Percentiles rank a stretch among this genome's conserved stretches.
Evolutionary conservation across 305 asterid genomes (phyloP).

Genomic region (Fraxinus albicans): DNA sequence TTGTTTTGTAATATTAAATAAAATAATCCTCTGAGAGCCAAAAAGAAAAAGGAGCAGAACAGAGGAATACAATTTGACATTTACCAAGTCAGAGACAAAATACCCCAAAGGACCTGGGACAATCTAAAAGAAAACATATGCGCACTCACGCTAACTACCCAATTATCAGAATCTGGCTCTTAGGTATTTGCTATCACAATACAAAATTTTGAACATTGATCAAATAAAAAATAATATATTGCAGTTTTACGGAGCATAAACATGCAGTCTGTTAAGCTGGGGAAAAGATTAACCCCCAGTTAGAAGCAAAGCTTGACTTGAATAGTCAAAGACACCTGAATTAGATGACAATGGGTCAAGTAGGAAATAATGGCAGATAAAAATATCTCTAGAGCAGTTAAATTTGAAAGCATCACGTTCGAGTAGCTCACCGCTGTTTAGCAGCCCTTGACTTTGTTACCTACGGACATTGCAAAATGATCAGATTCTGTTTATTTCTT

Average conservation of each 20-base stretch:
- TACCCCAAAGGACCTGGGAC: not conserved
- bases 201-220: not conserved
- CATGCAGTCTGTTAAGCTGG: not conserved
- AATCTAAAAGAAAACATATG: not conserved
- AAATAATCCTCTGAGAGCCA: not conserved
- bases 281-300: not conserved
- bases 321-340: not conserved
- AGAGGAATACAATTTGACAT: not conserved
- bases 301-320: not conserved
- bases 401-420: slow-evolving; percentile 1
- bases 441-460: slow-evolving; percentile 43
- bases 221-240: not conserved
- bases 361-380: slow-evolving; percentile 14
- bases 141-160: not conserved
- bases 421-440: slow-evolving; percentile 61
- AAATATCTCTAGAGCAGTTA: not conserved
- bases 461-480: slow-evolving; percentile 44
- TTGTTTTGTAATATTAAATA: not conserved
- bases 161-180: not conserved
- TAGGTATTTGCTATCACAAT: not conserved
- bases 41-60: not conserved
- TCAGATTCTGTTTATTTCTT: slow-evolving; percentile 25
- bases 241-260: not conserved
- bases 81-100: not conserved
- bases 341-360: not conserved